Evolutionary conservation across 768 basidiomycete species (phyloP).

Genomic region (Suillus luteus): DNA sequence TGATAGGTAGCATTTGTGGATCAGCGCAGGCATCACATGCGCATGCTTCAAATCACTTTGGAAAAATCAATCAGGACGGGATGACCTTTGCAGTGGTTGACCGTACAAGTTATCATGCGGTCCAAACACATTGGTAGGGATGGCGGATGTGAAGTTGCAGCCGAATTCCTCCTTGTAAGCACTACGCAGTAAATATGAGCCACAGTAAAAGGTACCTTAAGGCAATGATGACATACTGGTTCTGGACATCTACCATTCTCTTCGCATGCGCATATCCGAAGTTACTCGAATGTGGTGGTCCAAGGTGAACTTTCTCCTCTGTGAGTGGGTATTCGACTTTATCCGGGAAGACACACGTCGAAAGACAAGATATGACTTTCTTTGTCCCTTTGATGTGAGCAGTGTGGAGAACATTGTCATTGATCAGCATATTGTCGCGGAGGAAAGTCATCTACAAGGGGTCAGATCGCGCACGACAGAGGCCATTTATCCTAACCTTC

Average conservation of each 20-base stretch:
- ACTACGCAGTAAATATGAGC: slow-evolving; percentile 40
- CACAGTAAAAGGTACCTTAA: not conserved
- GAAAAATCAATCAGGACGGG: slow-evolving; percentile 14
- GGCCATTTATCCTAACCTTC: slow-evolving; percentile 53
- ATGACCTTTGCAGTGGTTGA: not conserved
- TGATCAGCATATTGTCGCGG: slow-evolving; percentile 93
- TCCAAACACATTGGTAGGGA: slow-evolving; percentile 97
- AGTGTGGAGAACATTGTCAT: slow-evolving; percentile 87
- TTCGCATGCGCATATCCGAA: slow-evolving; percentile 98
- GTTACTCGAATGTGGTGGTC: slow-evolving; percentile 92
- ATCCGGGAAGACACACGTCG: slow-evolving; percentile 97
- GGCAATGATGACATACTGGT: slow-evolving; percentile 60
- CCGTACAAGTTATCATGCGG: slow-evolving; percentile 89
- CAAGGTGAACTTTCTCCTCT: slow-evolving; percentile 89
- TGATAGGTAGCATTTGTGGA: slow-evolving; percentile 91
- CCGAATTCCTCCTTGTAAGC: slow-evolving; percentile 97
- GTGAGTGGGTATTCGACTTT: slow-evolving; percentile 92
- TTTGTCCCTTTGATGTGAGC: slow-evolving; percentile 62
- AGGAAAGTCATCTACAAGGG: slow-evolving; percentile 77
- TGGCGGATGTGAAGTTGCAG: slow-evolving; percentile 93
- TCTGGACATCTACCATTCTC: slow-evolving; percentile 92
- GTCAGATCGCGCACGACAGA: not conserved
- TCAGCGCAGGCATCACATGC: slow-evolving; percentile 92
- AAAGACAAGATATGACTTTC: slow-evolving; percentile 93
- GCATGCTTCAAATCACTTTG: slow-evolving; percentile 82